Evolutionary conservation across 345 rosid genomes (phyloP).

Genomic region (Citrus unshiu): DNA sequence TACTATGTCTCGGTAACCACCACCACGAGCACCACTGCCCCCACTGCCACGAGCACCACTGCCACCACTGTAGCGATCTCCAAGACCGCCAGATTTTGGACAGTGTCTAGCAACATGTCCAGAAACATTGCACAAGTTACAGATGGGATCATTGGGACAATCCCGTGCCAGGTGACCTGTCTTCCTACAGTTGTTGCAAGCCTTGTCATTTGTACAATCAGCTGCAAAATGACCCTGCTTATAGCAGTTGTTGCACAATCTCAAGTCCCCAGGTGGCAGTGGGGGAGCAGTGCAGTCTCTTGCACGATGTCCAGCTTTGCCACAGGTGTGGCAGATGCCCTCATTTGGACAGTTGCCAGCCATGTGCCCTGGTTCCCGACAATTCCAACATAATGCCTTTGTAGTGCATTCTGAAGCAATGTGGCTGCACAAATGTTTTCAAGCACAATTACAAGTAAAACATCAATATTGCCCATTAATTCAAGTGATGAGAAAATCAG

Average conservation of each 20-base stretch:
- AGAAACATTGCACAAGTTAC: slow-evolving; percentile 71
- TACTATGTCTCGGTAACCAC: slow-evolving; percentile 55
- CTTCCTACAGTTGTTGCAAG: slow-evolving; percentile 94
- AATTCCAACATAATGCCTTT: slow-evolving; percentile 90
- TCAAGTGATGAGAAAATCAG: not conserved
- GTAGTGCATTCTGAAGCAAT: slow-evolving; percentile 93
- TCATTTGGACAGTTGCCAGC: slow-evolving; percentile 84
- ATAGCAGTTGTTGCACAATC: slow-evolving; percentile 95
- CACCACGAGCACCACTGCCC: slow-evolving; percentile 22
- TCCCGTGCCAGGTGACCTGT: slow-evolving; percentile 94
- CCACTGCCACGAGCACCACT: slow-evolving; percentile 24
- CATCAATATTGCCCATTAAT: not conserved
- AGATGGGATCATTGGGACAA: slow-evolving; percentile 74
- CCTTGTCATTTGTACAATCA: slow-evolving; percentile 92
- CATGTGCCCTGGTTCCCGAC: slow-evolving; percentile 91
- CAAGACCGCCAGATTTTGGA: slow-evolving; percentile 52
- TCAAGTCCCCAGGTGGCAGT: slow-evolving; percentile 68
- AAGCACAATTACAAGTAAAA: not conserved
- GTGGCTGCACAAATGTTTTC: slow-evolving; percentile 52
- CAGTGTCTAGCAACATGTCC: slow-evolving; percentile 88
- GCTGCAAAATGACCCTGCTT: slow-evolving; percentile 88
- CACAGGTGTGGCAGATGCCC: slow-evolving; percentile 96
- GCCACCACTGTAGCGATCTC: slow-evolving; percentile 37
- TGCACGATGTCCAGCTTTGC: slow-evolving; percentile 90
- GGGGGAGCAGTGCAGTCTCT: slow-evolving; percentile 75